Base-by-base conservation (phyloP, 1,284 basidiomycete genomes). In the Phaffia rhodozyma region DNA sequence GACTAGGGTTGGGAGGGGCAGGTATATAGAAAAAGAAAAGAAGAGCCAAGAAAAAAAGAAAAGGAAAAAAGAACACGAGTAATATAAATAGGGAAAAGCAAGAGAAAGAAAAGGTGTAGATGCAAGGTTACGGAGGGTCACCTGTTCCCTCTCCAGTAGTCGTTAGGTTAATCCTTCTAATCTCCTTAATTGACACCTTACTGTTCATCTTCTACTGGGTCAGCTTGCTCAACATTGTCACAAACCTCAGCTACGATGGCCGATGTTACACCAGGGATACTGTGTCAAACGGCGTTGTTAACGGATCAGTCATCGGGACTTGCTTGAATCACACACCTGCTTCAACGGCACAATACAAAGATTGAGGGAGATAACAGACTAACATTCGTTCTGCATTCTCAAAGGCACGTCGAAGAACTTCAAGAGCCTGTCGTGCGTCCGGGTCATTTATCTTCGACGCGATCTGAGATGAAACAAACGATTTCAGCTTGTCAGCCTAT, bases 381-480 rank as follows among this genome's bases (percentile, higher is more conserved):
- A n/a, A 66, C 67, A 90, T 86, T 65, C 86, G 80, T 76, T 97
- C 92, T 3, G 91, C 91, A 30, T 92, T 89, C 52, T 89, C 88
- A 71, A 96, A 93, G 3, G 92, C 91, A 56, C 86, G 81, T 71
- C 92, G 87, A 18, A 96, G 79, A 56, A 86, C 82, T 66, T 86
- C 87, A 59, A 97, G 81, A 16, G 88, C 86, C 32, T 87, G 79
- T 65, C 89, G 83, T 11, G 91, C 91, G 72, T 92, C 89, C 69
- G 87, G 85, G 29, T 90, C 87, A 1, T 87, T 85, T 43, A 96
- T 88, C 55, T 92, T 84, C 64, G 87, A 87, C 74, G 91, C 88
- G 47, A 97, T 79, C 91, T 94, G 69, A 29, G 48, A 18, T 50
- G 66, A 55, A 62, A 70, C 53, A 61, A 65, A 55, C 56, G 65